Evolutionary conservation across 2,329 filamentous ascomycete species (phyloP).

Genomic region (Cladosporium colombiae): DNA sequence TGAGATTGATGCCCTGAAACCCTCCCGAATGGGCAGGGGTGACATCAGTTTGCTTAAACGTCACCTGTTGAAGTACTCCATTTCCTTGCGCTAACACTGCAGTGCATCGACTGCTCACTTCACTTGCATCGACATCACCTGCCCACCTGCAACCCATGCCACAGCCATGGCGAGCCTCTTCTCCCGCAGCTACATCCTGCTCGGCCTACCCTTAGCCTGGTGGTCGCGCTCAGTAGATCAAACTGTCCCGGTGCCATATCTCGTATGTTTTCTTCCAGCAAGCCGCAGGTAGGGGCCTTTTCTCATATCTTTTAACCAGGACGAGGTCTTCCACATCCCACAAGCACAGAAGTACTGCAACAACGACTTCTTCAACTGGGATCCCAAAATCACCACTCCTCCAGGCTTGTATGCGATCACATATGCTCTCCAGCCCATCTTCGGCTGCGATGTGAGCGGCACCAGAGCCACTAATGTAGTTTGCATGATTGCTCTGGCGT

Average conservation of each 20-base stretch:
- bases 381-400: conserved; percentile 95
- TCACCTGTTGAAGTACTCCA: neutral
- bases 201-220: conserved; percentile 17
- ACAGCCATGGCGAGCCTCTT: conserved; percentile 10
- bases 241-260: conserved; percentile 59
- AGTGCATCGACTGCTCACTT: neutral
- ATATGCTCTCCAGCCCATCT: conserved; percentile 45
- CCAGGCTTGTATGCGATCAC: conserved; percentile 66
- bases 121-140: neutral
- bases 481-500: conserved; percentile 41
- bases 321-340: conserved; percentile 85
- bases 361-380: conserved; percentile 76
- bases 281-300: conserved; percentile 23
- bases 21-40: neutral
- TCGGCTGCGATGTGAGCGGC: conserved; percentile 22
- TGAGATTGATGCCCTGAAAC: neutral
- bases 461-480: conserved; percentile 14
- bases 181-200: conserved; percentile 13
- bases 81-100: neutral
- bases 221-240: conserved; percentile 46
- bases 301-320: conserved; percentile 53
- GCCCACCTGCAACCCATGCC: neutral
- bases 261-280: conserved; percentile 45
- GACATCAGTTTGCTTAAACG: conserved; percentile 7
- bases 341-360: conserved; percentile 87